phyloP scores from a whole-genome alignment of 2,329 filamentous ascomycete species.

The Monosporascus ibericus region DNA sequence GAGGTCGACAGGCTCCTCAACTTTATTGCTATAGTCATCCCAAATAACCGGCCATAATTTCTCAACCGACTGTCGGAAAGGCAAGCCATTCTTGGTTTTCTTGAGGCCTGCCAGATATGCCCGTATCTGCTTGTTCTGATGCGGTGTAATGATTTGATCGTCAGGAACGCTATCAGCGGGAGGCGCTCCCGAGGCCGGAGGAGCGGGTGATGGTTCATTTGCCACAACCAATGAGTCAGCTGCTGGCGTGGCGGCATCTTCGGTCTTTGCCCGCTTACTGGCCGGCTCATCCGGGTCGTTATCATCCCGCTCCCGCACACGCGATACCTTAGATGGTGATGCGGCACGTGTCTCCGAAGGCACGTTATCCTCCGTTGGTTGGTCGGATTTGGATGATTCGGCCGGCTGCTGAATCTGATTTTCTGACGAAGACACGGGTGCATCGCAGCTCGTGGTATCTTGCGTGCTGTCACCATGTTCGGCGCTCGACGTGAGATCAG shows the following conservation, averaged over 20 bases:
- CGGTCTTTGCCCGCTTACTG: conserved; percentile 76
- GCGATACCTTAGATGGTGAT: conserved; percentile 51
- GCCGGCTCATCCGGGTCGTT: conserved; percentile 61
- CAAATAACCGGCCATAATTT: conserved; percentile 70
- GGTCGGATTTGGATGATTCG: conserved; percentile 24
- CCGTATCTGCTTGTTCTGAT: conserved; percentile 31
- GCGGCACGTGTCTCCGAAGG: conserved; percentile 17
- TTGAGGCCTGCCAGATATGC: conserved; percentile 69
- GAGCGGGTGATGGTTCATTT: conserved; percentile 9
- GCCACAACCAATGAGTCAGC: conserved; percentile 21
- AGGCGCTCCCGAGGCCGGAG: conserved; percentile 23
- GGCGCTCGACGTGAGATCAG: conserved; percentile 13
- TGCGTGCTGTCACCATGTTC: conserved; percentile 16
- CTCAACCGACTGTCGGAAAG: conserved; percentile 75
- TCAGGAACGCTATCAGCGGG: conserved; percentile 27
- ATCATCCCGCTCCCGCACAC: conserved; percentile 76
- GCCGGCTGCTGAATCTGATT: conserved; percentile 25
- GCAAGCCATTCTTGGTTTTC: conserved; percentile 73
- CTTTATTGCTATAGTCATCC: conserved; percentile 60
- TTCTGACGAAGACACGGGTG: conserved; percentile 18
- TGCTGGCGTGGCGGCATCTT: conserved; percentile 33
- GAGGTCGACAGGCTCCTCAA: conserved; percentile 80
- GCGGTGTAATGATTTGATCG: conserved; percentile 38
- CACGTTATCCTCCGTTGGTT: conserved; percentile 17
- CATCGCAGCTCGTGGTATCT: conserved; percentile 17